Evolutionary conservation across 1,284 basidiomycete genomes (phyloP).

Genomic region (Ustilago shanxiensis): DNA sequence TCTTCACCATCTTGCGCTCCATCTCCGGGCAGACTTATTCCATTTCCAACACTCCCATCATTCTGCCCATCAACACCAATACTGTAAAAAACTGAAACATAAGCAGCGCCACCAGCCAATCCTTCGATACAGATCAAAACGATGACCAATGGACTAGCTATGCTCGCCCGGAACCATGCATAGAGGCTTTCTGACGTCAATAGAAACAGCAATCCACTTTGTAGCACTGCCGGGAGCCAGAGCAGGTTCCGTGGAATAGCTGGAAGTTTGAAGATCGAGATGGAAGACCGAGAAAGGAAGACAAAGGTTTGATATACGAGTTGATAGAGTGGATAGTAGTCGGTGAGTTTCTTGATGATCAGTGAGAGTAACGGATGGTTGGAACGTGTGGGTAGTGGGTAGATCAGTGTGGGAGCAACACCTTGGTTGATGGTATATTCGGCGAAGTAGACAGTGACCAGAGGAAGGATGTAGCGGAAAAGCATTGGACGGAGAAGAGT

Average conservation of each 20-base stretch:
- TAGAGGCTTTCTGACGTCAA: constrained; percentile 76
- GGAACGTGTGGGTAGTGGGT: constrained; percentile 80
- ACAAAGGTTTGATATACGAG: constrained; percentile 81
- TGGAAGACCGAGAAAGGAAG: constrained; percentile 92
- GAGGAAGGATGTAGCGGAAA: constrained; percentile 62
- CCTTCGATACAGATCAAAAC: constrained; percentile 66
- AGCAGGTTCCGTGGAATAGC: constrained; percentile 81
- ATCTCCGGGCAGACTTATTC: constrained; percentile 6
- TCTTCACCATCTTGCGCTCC: background rate
- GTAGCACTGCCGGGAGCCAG: constrained; percentile 80
- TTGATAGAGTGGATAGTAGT: constrained; percentile 86
- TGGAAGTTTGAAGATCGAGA: constrained; percentile 83
- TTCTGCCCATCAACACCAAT: constrained; percentile 52
- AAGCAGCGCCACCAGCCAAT: constrained; percentile 59
- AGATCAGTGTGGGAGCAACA: constrained; percentile 85
- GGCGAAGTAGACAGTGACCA: constrained; percentile 67
- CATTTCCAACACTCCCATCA: background rate
- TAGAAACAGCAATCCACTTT: constrained; percentile 76
- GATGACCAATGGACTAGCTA: constrained; percentile 65
- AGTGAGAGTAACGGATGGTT: constrained; percentile 77
- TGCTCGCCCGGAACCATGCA: constrained; percentile 62
- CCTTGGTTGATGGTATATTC: constrained; percentile 70
- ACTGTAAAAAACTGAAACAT: constrained; percentile 63
- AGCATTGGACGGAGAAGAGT: constrained; percentile 64
- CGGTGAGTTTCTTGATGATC: constrained; percentile 85